Evolutionary conservation across 306 rosid species (phyloP).

Genomic region (Gastrolobium villosum): DNA sequence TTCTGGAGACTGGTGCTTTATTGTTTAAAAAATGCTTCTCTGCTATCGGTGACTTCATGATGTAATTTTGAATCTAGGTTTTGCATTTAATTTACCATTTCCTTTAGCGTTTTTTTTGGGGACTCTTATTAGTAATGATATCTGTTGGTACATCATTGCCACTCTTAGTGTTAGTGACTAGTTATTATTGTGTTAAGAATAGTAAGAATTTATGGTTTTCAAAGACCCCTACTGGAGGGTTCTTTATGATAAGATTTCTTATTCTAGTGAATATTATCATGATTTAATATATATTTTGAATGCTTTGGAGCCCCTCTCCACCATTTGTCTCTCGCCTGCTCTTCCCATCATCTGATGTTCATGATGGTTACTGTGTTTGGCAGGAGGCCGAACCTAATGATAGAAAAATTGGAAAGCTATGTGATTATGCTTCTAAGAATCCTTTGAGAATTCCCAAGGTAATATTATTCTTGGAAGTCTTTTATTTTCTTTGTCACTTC

Average conservation of each 20-base stretch:
- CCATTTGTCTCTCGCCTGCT: conserved; percentile 4
- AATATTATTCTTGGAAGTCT: conserved; percentile 26
- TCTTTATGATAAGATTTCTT: neutral
- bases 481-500: conserved; percentile 22
- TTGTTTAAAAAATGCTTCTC: conserved; percentile 11
- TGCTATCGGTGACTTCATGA: neutral
- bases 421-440: conserved; percentile 63
- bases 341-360: conserved; percentile 29
- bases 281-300: conserved; percentile 23
- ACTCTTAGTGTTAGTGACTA: neutral
- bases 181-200: conserved; percentile 18
- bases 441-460: conserved; percentile 66
- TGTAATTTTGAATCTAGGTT: conserved; percentile 7
- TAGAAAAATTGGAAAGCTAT: conserved; percentile 63
- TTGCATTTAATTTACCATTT: conserved; percentile 4
- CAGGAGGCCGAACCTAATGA: conserved; percentile 62
- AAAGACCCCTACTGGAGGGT: neutral
- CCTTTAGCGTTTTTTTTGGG: neutral
- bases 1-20: conserved; percentile 6
- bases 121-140: neutral
- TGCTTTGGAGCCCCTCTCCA: conserved; percentile 5
- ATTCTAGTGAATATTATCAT: conserved; percentile 5
- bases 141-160: neutral
- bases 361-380: conserved; percentile 39
- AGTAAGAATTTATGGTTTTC: neutral